phyloP scores from a whole-genome alignment of 768 basidiomycete species.

The Leccinum subtestaceum region DNA sequence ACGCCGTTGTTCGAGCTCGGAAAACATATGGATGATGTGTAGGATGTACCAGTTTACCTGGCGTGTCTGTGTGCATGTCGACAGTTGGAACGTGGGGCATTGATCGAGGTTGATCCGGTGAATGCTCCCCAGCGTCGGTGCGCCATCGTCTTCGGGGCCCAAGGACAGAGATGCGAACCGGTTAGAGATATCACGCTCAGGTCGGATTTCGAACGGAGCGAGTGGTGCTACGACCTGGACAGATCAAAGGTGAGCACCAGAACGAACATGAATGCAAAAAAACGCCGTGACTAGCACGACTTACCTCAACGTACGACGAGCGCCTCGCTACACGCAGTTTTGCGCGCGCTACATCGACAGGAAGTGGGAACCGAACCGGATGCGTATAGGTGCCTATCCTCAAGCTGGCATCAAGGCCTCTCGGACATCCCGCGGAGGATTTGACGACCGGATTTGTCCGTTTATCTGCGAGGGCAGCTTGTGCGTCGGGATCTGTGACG shows the following conservation, averaged over 20 bases:
- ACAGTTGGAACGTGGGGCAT: conserved; percentile 32
- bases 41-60: conserved; percentile 26
- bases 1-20: conserved; percentile 12
- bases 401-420: conserved; percentile 5
- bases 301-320: conserved; percentile 46
- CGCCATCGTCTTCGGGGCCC: neutral
- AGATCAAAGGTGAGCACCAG: neutral
- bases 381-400: conserved; percentile 15
- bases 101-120: conserved; percentile 38
- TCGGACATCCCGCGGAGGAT: neutral
- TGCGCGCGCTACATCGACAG: conserved; percentile 35
- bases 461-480: conserved; percentile 8
- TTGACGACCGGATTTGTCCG: conserved; percentile 8
- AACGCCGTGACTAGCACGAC: neutral
- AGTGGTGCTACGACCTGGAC: conserved; percentile 22
- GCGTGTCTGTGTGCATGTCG: conserved; percentile 2
- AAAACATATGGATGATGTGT: conserved; percentile 29
- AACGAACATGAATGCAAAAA: neutral
- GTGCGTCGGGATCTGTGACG: conserved; percentile 20
- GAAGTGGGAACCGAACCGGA: conserved; percentile 42
- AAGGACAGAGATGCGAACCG: conserved; percentile 28
- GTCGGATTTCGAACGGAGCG: conserved; percentile 15
- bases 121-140: conserved; percentile 34
- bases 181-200: conserved; percentile 18
- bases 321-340: conserved; percentile 50